Base-by-base conservation (phyloP, 345 rosid species). In the Nephelium lappaceum region DNA sequence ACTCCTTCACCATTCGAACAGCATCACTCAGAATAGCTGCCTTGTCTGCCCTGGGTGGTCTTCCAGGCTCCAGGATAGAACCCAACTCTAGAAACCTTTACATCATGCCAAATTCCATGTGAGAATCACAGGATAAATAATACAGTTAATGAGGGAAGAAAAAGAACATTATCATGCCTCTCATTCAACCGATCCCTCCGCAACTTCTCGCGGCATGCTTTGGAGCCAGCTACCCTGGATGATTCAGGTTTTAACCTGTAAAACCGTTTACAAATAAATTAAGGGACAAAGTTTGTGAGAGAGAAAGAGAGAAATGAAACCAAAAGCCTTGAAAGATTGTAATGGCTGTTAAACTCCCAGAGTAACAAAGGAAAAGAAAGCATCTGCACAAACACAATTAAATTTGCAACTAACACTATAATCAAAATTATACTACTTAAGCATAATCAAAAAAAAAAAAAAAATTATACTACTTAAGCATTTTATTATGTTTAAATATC, bases 11-110 rank as follows among this genome's bases (percentile, higher is more conserved):
- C 84, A 81, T 78, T 65, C 74, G 69, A 71, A 79, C 63, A 63
- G 86, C 84, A 76, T 85, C 88, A 60, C 39, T 67, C 71, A 83
- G 39, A 68, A 83, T 78, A 51, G 70, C 76, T 43, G 79, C 84
- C 73, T 85, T 85, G 79, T 83, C 88, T 16, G 63, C 38, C 69
- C 80, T 85, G 36, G 82, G 85, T 36, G 81, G 80, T 69, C 79
- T 85, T 42, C 80, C 85, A 5, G 84, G 82, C 68, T 85, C 85
- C 71, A 85, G 67, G 69, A 85, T 38, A 14, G 82, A 77, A 49
- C 79, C 71, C 80, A 81, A 76, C 57, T 85, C 88, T 79, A 83
- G 47, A 76, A 85, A 83, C 79, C 86, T 85, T 74, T 23, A 67
- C 23, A 79, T 36, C 38, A 62, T 62, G 71, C 8, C 71, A 71